Evolutionary conservation across 2,329 filamentous ascomycete genomes (phyloP).

Genomic region (Grosmannia clavigera): DNA sequence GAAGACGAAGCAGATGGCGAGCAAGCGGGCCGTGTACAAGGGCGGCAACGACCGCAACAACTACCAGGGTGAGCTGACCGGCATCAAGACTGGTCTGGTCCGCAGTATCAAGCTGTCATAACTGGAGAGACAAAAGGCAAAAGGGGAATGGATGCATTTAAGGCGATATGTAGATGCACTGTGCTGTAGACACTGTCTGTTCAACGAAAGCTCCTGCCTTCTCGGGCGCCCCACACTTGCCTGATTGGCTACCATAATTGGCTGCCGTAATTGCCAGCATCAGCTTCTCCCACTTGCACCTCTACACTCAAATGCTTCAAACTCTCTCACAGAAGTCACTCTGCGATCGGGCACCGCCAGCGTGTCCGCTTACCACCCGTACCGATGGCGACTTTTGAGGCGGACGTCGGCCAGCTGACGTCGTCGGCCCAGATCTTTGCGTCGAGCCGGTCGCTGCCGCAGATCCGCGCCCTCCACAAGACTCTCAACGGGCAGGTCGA

Average conservation of each 20-base stretch:
- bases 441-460: constrained; percentile 43
- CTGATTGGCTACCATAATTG: background rate
- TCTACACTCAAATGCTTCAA: background rate
- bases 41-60: constrained; percentile 73
- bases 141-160: too few relatives aligned
- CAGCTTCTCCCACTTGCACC: background rate
- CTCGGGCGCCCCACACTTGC: background rate
- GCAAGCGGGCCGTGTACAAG: constrained; percentile 75
- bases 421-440: constrained; percentile 42
- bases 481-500: constrained; percentile 46
- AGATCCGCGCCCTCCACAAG: constrained; percentile 52
- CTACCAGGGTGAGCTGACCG: constrained; percentile 83
- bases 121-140: too few relatives aligned
- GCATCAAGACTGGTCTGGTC: constrained; percentile 87
- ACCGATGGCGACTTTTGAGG: constrained; percentile 22
- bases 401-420: constrained; percentile 33
- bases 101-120: constrained; percentile 81
- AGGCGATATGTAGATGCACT: too few relatives aligned
- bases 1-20: constrained; percentile 93
- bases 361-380: too few relatives aligned
- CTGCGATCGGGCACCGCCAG: too few relatives aligned
- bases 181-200: background rate
- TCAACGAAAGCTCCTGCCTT: background rate
- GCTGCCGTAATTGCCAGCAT: background rate
- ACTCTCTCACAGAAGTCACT: too few relatives aligned